Evolutionary conservation across 2,329 filamentous ascomycete genomes (phyloP), one percentile per base, ranked within the genome.

Genomic region (Fusarium sarcochroum): DNA sequence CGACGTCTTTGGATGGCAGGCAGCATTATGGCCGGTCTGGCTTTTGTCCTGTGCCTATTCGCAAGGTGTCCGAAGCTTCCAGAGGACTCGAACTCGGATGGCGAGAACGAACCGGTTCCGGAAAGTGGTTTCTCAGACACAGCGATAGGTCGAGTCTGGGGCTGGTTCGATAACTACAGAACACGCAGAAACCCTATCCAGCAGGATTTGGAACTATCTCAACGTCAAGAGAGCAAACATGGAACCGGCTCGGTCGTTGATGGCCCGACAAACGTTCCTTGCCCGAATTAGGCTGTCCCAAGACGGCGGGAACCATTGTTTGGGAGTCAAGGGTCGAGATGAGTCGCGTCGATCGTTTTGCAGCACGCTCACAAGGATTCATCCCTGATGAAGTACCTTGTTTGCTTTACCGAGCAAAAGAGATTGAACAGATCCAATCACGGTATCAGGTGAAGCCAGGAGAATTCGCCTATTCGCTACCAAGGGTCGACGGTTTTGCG

Each of bases 1-100:
- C 53, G 63, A 27, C 34, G 45, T 13, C 59, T 74, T 18, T 74
- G 72, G 72, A 48, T 67, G 45, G 66, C 63, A 51, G 72, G 66
- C 10, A 70, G 70, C 38, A 54, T 60, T 40, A 53, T 74, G 59
- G 66, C 72, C 10, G 51, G 46, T 15, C 35, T 67, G 15, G 70
- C 68, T 51, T 49, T 70, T 34, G 21, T 69, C 21, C 38, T 74
- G 13, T 51, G 61, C n/a, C 27, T 74, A 18, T 71, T 69, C 35
- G 57, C 63, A 30, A 64, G 59, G 51, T 73, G 71, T 32, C 72
- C 72, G 3, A 59, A 34, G 23, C 63, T 74, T 38, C 63, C 70
- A 35, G 60, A 52, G 53, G 56, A n/a, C n/a, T n/a, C n/a, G n/a
- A n/a, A n/a, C n/a, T n/a, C n/a, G n/a, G n/a, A 58, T 20, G n/a